These are phyloP conservation scores for Elaphomyces granulatus DNA, from an alignment of 495 filamentous ascomycete species.

Conservation along the genomic window DNA sequence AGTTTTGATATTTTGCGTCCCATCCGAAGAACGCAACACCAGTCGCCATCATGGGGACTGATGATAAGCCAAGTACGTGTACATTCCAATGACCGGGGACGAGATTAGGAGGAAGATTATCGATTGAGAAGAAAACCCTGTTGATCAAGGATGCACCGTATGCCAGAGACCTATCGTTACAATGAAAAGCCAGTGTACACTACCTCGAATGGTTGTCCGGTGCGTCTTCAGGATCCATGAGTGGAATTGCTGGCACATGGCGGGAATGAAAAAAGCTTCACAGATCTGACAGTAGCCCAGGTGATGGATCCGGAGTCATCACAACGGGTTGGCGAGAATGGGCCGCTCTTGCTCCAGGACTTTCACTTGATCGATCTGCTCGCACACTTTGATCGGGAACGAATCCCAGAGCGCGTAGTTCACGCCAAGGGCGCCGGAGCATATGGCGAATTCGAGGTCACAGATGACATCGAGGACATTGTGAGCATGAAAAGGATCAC, in stretches of 20 bases:
- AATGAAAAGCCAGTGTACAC: slow-evolving; percentile 45
- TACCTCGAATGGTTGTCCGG: slow-evolving; percentile 44
- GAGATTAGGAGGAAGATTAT: no score
- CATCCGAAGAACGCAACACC: neutral
- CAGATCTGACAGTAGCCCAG: no score
- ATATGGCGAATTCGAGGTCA: slow-evolving; percentile 54
- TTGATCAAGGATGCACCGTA: no score
- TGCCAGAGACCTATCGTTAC: slow-evolving; percentile 37
- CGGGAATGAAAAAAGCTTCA: no score
- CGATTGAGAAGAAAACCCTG: no score
- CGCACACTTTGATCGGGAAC: slow-evolving; percentile 54
- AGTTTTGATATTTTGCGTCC: no score
- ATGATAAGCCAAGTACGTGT: slow-evolving; percentile 21
- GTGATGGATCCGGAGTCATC: slow-evolving; percentile 44
- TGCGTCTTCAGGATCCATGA: slow-evolving; percentile 5
- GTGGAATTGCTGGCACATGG: neutral
- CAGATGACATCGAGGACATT: no score
- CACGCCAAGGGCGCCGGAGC: slow-evolving; percentile 73
- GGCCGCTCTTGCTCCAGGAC: slow-evolving; percentile 47
- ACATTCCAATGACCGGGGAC: slow-evolving; percentile 11
- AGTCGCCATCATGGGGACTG: slow-evolving; percentile 21
- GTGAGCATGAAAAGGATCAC: no score
- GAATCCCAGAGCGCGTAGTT: slow-evolving; percentile 59
- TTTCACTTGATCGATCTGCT: slow-evolving; percentile 51
- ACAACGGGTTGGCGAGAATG: slow-evolving; percentile 47